Conservation (phyloP, 768 basidiomycete genomes). For the Termitomyces sp. region DNA sequence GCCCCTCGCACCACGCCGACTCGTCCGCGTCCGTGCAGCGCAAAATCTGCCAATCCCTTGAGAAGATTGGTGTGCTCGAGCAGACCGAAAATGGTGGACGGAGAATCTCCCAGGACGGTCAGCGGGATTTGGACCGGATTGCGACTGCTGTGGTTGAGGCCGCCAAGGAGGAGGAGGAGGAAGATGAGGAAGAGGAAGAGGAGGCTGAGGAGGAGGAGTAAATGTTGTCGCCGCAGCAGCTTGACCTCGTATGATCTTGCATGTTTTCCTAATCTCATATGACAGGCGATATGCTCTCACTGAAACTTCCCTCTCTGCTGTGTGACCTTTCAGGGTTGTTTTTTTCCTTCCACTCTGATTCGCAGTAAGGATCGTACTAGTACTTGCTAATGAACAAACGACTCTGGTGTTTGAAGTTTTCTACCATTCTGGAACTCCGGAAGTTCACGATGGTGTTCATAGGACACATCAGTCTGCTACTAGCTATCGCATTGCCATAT, state of each 20-base stretch:
- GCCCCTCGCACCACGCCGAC: constrained; percentile 91
- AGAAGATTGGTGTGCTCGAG: constrained; percentile 99
- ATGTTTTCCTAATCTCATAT: constrained; percentile 36
- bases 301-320: constrained; percentile 25
- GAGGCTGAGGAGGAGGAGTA: constrained; percentile 63
- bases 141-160: constrained; percentile 87
- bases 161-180: constrained; percentile 68
- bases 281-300: constrained; percentile 41
- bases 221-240: constrained; percentile 28
- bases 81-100: constrained; percentile 91
- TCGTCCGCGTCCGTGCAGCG: constrained; percentile 88
- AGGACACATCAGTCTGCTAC: too few species aligned
- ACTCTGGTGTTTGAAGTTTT: too few species aligned
- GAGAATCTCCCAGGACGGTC: constrained; percentile 95
- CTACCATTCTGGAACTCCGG: background rate
- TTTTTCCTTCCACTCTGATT: background rate
- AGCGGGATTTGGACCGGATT: constrained; percentile 93
- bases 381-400: background rate
- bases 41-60: constrained; percentile 93
- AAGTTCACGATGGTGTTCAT: background rate
- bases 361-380: background rate
- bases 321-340: background rate
- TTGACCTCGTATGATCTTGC: constrained; percentile 34
- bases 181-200: constrained; percentile 72
- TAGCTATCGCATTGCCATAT: too few species aligned